These are phyloP conservation scores for Solanum boliviense DNA, from an alignment of 257 asterid genomes.

Conservation along the genomic window DNA sequence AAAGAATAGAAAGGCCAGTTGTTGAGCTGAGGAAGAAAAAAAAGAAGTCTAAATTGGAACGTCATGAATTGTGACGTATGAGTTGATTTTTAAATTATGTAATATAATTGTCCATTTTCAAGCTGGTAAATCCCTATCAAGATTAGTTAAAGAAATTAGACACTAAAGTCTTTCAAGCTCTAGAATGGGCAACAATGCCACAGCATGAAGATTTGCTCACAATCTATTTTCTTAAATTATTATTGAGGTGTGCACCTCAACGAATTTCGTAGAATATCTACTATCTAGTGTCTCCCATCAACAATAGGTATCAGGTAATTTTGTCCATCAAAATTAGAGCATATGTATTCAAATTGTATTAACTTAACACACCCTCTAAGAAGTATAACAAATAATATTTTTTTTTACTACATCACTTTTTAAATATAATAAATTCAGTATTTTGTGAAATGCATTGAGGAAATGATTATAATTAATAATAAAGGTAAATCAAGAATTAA, in stretches of 20 bases:
- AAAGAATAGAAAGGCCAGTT: not conserved
- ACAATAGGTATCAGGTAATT: accelerated
- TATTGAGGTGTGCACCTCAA: too few relatives aligned
- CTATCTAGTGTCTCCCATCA: accelerated
- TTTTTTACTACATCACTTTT: too few relatives aligned
- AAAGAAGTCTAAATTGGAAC: not conserved
- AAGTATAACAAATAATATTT: too few relatives aligned
- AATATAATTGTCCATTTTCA: not conserved
- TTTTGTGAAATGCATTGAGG: too few relatives aligned
- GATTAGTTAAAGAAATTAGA: not conserved
- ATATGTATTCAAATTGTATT: not conserved
- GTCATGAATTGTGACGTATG: not conserved
- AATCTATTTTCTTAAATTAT: not conserved
- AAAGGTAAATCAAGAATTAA: too few relatives aligned
- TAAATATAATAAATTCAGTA: too few relatives aligned
- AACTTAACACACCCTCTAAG: not conserved
- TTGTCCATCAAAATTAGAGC: accelerated
- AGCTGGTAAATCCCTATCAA: not conserved
- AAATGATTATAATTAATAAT: too few relatives aligned
- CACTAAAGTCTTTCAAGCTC: not conserved
- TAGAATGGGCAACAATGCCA: not conserved
- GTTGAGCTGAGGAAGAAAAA: not conserved
- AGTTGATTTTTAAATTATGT: not conserved
- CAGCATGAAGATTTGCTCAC: not conserved
- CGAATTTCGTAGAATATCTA: too few relatives aligned